phyloP scores from a whole-genome alignment of 2,329 filamentous ascomycete genomes.

The Calonectria crousiana region DNA sequence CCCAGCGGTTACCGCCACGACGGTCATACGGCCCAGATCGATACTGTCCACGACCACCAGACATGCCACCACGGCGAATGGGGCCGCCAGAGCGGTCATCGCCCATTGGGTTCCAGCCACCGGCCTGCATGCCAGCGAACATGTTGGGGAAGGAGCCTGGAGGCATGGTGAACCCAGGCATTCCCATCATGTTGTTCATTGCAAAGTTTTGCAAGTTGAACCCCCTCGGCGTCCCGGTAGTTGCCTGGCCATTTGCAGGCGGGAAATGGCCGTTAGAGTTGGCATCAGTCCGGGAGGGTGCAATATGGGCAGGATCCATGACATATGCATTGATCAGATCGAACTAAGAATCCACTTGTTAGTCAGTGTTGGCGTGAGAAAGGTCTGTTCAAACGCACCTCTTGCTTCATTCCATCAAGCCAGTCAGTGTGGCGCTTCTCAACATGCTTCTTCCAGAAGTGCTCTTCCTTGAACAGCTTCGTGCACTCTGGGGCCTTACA shows the following conservation, averaged over 20 bases:
- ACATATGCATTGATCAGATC: constrained; percentile 94
- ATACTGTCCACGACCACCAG: constrained; percentile 64
- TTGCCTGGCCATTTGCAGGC: constrained; percentile 78
- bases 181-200: constrained; percentile 69
- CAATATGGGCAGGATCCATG: constrained; percentile 93
- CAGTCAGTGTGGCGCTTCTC: constrained; percentile 96
- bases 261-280: constrained; percentile 98
- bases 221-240: constrained; percentile 87
- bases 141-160: constrained; percentile 64
- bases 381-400: constrained; percentile 70
- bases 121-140: constrained; percentile 64
- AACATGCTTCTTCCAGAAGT: constrained; percentile 98
- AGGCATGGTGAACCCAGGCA: constrained; percentile 69
- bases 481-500: constrained; percentile 97
- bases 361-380: not conserved
- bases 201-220: constrained; percentile 86
- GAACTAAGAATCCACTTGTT: constrained; percentile 66
- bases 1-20: constrained; percentile 68
- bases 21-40: constrained; percentile 82
- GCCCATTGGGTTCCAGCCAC: constrained; percentile 63
- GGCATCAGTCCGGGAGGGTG: constrained; percentile 90
- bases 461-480: constrained; percentile 96
- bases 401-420: constrained; percentile 82
- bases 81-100: constrained; percentile 75
- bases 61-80: constrained; percentile 74